Evolutionary conservation across 2,329 filamentous ascomycete species (phyloP).

Genomic region (Cordyceps tenuipes): DNA sequence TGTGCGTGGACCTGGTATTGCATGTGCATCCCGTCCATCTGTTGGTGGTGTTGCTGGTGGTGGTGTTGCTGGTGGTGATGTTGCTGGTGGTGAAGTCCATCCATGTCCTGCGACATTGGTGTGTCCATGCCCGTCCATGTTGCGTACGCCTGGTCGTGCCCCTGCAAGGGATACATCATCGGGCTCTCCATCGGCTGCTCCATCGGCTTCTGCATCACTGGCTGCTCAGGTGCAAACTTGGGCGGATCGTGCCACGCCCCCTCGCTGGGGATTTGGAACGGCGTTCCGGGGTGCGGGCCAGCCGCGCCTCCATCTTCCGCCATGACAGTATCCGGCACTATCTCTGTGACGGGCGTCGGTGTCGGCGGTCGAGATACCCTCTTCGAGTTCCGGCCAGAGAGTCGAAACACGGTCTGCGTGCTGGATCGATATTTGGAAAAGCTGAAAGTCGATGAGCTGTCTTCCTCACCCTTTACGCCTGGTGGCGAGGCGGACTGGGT

Average conservation of each 20-base stretch:
- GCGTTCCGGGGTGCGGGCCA: constrained; percentile 33
- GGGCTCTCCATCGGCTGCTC: constrained; percentile 15
- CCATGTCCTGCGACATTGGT: constrained; percentile 4
- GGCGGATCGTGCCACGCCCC: constrained; percentile 30
- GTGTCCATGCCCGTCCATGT: constrained; percentile 8
- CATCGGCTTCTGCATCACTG: constrained; percentile 23
- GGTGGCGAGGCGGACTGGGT: constrained; percentile 16
- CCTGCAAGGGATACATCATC: constrained; percentile 12
- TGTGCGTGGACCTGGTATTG: constrained; percentile 10
- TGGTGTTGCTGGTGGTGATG: neutral
- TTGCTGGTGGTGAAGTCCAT: constrained; percentile 2
- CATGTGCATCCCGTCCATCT: constrained; percentile 10
- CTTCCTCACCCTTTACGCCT: constrained; percentile 22
- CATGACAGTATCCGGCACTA: constrained; percentile 23
- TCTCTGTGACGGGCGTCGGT: constrained; percentile 20
- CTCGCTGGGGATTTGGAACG: constrained; percentile 32
- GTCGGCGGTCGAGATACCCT: constrained; percentile 28
- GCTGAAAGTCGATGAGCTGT: constrained; percentile 20
- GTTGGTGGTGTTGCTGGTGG: neutral
- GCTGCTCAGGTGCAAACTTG: constrained; percentile 30
- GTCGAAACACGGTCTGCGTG: constrained; percentile 23
- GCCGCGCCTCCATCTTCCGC: constrained; percentile 23
- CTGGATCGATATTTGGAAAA: constrained; percentile 22
- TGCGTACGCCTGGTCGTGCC: constrained; percentile 9
- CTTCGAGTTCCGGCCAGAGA: constrained; percentile 28